Evolutionary conservation across 2,329 filamentous ascomycete species (phyloP), one percentile per base, ranked within the genome.

Genomic region (Claviceps quebecensis): DNA sequence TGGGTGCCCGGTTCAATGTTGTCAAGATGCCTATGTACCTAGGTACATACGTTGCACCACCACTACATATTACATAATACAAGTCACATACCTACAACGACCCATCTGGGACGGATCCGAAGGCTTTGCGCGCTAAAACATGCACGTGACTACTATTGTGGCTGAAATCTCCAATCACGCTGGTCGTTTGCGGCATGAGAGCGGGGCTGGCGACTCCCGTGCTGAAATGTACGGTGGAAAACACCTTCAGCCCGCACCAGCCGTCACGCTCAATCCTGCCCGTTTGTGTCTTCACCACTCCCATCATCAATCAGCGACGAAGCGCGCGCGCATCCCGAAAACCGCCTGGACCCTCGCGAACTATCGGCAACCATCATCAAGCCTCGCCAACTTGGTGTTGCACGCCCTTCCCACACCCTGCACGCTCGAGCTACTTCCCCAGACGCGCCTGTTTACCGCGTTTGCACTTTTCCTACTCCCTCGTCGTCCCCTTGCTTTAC

Each of bases 331-430:
- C 75, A 79, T 78, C 74, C 61, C 68, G 73, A 77, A 76, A 74
- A 76, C 77, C 75, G 71, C 74, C 73, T 73, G 70, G 74, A 72
- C 73, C 72, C 71, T 73, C 71, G 71, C 72, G 72, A 74, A 73
- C 67, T 75, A 79, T 79, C 75, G 68, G 73, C 68, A 69, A 65
- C 71, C 74, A 78, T 78, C 75, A 68, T 66, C 67, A 73, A 69
- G 72, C 66, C 65, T 69, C 69, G 69, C 70, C 67, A 71, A 69
- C 69, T 70, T 69, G 68, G 67, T 69, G 70, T 72, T 70, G 69
- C 70, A 75, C 75, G 73, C 76, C 70, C 71, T 71, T 75, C 72
- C 66, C 65, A 71, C 68, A 67, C 72, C 67, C 69, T 65, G 67
- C 61, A 60, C 63, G 62, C 67, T 64, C 61, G 61, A 63, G 63